These are phyloP conservation scores for Neophaeococcomyces mojaviensis DNA, from an alignment of 2,329 filamentous ascomycete species.

Conservation along the genomic window DNA sequence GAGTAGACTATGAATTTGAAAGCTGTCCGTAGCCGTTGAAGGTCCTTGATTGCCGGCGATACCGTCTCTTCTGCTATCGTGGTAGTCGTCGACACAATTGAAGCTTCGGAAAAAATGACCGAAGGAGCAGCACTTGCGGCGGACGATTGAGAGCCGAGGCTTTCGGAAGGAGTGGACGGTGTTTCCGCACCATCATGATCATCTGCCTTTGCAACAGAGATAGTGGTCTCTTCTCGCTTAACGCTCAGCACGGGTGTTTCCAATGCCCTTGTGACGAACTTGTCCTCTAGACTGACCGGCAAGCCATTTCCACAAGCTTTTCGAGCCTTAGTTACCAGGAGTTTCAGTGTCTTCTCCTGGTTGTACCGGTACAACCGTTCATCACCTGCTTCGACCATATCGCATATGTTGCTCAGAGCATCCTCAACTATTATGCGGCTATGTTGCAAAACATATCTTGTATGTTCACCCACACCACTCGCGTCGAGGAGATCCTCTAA, in stretches of 20 bases:
- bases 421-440: slow-evolving; percentile 46
- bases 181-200: slow-evolving; percentile 25
- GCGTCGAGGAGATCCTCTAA: slow-evolving; percentile 44
- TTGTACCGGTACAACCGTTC: slow-evolving; percentile 80
- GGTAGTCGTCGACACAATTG: slow-evolving; percentile 29
- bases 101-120: slow-evolving; percentile 30
- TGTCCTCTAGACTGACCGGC: slow-evolving; percentile 75
- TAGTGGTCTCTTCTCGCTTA: slow-evolving; percentile 47
- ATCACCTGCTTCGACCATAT: slow-evolving; percentile 72
- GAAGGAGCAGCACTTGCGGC: slow-evolving; percentile 27
- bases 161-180: slow-evolving; percentile 19
- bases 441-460: slow-evolving; percentile 35
- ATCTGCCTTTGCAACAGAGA: slow-evolving; percentile 20
- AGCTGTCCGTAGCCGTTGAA: slow-evolving; percentile 44
- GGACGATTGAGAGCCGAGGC: slow-evolving; percentile 22
- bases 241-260: slow-evolving; percentile 68
- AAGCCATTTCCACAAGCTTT: slow-evolving; percentile 58
- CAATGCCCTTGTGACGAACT: slow-evolving; percentile 67
- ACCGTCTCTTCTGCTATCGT: slow-evolving; percentile 30
- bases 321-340: slow-evolving; percentile 64
- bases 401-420: slow-evolving; percentile 65
- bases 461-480: slow-evolving; percentile 34
- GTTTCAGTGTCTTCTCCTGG: slow-evolving; percentile 58
- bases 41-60: slow-evolving; percentile 32
- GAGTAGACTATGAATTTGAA: slow-evolving; percentile 44